These are phyloP conservation scores for Citrus trifoliata DNA, from an alignment of 345 rosid genomes.

Conservation along the genomic window DNA sequence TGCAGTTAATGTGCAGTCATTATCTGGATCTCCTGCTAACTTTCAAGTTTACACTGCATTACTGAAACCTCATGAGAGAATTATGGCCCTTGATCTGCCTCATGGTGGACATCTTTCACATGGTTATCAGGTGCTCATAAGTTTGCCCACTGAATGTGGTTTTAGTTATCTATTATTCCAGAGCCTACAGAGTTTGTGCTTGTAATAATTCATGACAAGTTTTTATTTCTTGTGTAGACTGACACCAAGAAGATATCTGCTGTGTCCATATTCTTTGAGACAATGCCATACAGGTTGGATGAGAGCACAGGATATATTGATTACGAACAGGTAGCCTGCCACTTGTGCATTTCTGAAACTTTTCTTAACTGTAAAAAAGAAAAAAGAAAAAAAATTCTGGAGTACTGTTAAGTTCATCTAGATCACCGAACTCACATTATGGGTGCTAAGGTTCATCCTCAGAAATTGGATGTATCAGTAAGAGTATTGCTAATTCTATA, in stretches of 20 bases:
- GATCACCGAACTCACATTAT: background rate
- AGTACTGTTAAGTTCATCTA: background rate
- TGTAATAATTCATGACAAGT: background rate
- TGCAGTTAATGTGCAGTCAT: conserved; percentile 93
- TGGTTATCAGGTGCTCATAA: conserved; percentile 80
- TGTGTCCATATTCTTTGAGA: conserved; percentile 91
- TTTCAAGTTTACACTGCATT: conserved; percentile 93
- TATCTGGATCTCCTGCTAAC: conserved; percentile 96
- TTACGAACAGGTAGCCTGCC: conserved; percentile 73
- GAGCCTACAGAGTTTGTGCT: background rate
- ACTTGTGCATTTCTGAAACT: background rate
- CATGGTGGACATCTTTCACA: conserved; percentile 99
- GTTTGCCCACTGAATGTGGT: background rate
- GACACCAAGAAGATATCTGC: conserved; percentile 96
- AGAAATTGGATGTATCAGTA: background rate
- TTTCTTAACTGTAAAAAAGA: background rate
- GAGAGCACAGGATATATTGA: conserved; percentile 92
- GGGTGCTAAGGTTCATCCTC: background rate
- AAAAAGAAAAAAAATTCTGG: background rate
- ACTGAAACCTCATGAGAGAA: conserved; percentile 91
- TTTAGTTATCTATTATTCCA: background rate
- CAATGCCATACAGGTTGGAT: conserved; percentile 92
- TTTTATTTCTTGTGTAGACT: conserved; percentile 49
- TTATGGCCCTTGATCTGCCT: conserved; percentile 96
- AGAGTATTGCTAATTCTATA: background rate